A percentile compares a stretch with the other conserved stretches of the same genome.
phyloP scores from a whole-genome alignment of 2,329 filamentous ascomycete genomes.

The Diaporthe destruens region DNA sequence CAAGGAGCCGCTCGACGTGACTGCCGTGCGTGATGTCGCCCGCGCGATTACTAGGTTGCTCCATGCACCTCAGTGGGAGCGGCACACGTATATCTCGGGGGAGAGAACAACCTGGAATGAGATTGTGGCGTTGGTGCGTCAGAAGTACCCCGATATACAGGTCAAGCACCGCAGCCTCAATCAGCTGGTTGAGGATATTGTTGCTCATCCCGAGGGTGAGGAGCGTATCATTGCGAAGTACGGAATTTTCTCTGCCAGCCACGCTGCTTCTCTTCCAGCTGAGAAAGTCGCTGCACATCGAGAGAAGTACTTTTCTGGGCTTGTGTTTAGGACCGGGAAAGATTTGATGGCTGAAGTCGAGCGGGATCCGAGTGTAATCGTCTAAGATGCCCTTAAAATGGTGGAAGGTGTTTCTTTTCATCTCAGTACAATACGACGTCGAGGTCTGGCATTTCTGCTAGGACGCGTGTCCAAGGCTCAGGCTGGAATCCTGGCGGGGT shows the following conservation, averaged over 20 bases:
- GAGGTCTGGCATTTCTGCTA: not conserved
- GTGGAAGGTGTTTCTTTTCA: too few relatives aligned
- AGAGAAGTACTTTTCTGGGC: not conserved
- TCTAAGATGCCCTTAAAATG: not conserved
- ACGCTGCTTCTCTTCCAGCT: not conserved
- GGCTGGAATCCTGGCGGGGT: not conserved
- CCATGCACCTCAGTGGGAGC: not conserved
- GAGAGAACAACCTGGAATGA: not conserved
- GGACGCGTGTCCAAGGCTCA: not conserved
- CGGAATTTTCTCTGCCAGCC: slow-evolving; percentile 5
- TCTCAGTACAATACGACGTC: not conserved
- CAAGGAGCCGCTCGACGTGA: not conserved
- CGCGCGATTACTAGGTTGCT: not conserved
- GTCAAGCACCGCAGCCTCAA: not conserved
- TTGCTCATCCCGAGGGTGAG: not conserved
- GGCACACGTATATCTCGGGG: not conserved
- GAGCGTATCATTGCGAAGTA: not conserved
- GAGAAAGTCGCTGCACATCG: not conserved
- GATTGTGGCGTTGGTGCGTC: not conserved
- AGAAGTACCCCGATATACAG: not conserved
- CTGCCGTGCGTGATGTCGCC: not conserved
- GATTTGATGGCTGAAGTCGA: slow-evolving; percentile 1
- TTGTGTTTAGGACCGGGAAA: not conserved
- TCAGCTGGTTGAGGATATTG: not conserved
- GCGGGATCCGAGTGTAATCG: not conserved